Evolutionary conservation across 2,329 filamentous ascomycete species (phyloP).

Genomic region (Sporothrix schenckii): DNA sequence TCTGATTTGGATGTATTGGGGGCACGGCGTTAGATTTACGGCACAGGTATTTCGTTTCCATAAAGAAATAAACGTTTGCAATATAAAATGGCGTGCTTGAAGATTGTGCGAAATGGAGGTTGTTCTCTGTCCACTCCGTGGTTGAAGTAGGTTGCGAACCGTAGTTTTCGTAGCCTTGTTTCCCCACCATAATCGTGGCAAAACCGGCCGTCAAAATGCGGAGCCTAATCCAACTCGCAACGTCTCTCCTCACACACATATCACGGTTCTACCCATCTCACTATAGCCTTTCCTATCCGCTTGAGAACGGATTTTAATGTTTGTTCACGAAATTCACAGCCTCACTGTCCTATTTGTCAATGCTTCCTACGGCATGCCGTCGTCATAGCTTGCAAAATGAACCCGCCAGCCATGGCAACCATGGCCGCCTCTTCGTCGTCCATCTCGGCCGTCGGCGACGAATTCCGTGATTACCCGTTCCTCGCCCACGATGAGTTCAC

Average conservation of each 20-base stretch:
- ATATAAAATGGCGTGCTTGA: neutral
- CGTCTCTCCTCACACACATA: neutral
- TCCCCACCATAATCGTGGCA: neutral
- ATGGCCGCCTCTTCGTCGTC: neutral
- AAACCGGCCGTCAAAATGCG: neutral
- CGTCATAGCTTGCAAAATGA: neutral
- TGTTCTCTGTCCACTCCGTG: neutral
- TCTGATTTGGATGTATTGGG: slow-evolving; percentile 10
- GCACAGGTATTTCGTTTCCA: neutral
- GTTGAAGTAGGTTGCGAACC: neutral
- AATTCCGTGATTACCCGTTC: slow-evolving; percentile 61
- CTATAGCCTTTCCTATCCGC: neutral
- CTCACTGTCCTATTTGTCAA: neutral
- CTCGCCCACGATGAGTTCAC: slow-evolving; percentile 65
- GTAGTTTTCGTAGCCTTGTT: neutral
- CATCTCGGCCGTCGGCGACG: slow-evolving; percentile 37
- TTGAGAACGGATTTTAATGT: neutral
- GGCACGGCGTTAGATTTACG: slow-evolving; percentile 12
- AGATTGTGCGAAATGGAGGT: neutral
- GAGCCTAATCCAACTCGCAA: neutral
- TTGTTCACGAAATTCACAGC: neutral
- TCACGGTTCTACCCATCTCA: neutral
- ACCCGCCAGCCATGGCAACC: neutral
- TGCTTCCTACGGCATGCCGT: neutral
- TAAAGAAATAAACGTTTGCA: slow-evolving; percentile 10